Evolutionary conservation across 306 rosid species (phyloP).

Genomic region (Vigna nakashimae): DNA sequence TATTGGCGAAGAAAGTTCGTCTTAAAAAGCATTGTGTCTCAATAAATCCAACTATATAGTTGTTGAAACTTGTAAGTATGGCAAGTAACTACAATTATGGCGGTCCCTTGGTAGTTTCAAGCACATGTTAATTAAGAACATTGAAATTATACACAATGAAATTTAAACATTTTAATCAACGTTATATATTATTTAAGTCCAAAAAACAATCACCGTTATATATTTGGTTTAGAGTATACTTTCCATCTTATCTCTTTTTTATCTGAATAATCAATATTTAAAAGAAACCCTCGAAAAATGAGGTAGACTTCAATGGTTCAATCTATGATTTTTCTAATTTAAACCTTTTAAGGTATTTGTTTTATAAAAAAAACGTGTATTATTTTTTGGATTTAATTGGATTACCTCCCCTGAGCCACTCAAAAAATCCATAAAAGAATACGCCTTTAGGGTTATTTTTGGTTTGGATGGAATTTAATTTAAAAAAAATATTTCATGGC

Average conservation of each 20-base stretch:
- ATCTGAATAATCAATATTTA: not conserved
- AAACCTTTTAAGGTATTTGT: no score
- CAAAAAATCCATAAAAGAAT: no score
- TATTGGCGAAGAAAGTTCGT: no score
- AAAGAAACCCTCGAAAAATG: not conserved
- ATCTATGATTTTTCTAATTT: no score
- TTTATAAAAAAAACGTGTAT: no score
- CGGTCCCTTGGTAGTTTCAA: not conserved
- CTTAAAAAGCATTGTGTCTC: not conserved
- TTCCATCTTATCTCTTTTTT: not conserved
- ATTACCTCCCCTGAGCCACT: no score
- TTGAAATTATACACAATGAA: not conserved
- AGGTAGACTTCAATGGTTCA: no score
- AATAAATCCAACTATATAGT: not conserved
- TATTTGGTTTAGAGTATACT: not conserved
- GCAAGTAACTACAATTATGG: constrained; percentile 7
- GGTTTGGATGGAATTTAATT: no score
- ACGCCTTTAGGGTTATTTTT: no score
- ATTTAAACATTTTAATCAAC: not conserved
- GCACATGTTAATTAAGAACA: not conserved
- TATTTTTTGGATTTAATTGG: no score
- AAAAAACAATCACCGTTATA: not conserved
- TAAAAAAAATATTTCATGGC: no score
- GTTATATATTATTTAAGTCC: no score
- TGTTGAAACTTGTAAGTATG: not conserved